These are phyloP conservation scores for Fusarium ramigenum DNA, from an alignment of 2,329 filamentous ascomycete species.

Conservation along the genomic window DNA sequence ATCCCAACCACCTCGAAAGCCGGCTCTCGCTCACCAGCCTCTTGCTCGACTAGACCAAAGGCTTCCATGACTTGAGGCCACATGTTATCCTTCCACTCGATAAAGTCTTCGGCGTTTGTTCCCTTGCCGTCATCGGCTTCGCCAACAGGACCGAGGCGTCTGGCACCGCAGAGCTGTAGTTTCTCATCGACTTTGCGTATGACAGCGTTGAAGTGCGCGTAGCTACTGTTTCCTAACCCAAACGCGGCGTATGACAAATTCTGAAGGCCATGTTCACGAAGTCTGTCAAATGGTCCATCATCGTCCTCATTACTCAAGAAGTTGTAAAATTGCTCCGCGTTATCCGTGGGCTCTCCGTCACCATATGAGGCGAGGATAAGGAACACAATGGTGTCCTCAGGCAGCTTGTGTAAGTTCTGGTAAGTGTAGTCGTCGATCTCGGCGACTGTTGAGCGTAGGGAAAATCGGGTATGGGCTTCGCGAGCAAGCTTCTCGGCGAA, in stretches of 20 bases:
- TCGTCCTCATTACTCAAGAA: neutral
- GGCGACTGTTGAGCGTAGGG: neutral
- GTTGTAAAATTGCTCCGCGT: neutral
- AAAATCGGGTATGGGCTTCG: neutral
- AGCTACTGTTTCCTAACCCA: neutral
- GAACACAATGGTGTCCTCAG: rapidly evolving
- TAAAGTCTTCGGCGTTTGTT: neutral
- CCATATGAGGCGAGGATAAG: rapidly evolving
- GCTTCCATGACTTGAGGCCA: neutral
- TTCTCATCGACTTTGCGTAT: neutral
- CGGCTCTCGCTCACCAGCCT: neutral
- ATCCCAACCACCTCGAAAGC: neutral
- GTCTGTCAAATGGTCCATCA: neutral
- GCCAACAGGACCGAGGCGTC: neutral
- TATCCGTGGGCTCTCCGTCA: neutral
- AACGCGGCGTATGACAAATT: neutral
- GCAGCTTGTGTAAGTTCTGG: neutral
- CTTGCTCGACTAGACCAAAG: rapidly evolving
- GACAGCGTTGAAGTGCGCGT: neutral
- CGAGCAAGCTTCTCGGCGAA: neutral
- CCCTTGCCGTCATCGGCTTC: neutral
- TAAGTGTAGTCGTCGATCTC: neutral
- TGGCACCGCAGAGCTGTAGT: neutral
- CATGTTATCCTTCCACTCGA: neutral
- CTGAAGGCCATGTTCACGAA: neutral